Conservation (phyloP, 2,329 filamentous ascomycete genomes). For the Aspergillus sp. region DNA sequence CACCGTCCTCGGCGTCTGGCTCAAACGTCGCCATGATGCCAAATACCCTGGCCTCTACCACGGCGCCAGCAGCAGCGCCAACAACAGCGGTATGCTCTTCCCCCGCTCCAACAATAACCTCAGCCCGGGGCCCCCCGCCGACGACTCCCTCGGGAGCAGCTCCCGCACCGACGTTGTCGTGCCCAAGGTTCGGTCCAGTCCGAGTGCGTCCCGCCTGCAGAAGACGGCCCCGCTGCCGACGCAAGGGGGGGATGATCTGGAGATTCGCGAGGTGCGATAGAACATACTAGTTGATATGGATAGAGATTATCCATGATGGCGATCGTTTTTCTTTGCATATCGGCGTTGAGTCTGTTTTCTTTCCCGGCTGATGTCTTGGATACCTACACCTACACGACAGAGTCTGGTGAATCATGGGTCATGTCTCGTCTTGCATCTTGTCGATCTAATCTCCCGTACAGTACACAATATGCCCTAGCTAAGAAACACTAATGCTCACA, state of each 20-base stretch:
- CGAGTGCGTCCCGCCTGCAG: conserved; percentile 21
- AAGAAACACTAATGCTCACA: conserved; percentile 66
- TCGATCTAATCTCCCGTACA: conserved; percentile 19
- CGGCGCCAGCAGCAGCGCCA: conserved; percentile 21
- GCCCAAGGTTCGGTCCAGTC: conserved; percentile 12
- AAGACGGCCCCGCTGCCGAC: conserved; percentile 17
- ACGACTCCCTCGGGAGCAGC: conserved; percentile 27
- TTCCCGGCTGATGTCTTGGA: background rate
- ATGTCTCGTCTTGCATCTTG: conserved; percentile 15
- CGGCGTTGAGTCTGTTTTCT: background rate
- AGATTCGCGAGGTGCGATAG: conserved; percentile 26
- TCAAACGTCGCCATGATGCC: conserved; percentile 71
- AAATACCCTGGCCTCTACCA: conserved; percentile 46
- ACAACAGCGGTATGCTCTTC: conserved; percentile 22
- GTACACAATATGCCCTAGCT: too few species aligned
- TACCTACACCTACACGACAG: background rate
- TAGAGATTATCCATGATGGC: background rate
- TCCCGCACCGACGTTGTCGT: conserved; percentile 26
- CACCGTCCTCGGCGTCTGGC: conserved; percentile 66
- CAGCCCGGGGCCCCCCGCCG: conserved; percentile 8
- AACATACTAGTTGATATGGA: too few species aligned
- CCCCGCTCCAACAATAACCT: conserved; percentile 15
- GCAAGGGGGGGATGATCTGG: conserved; percentile 18
- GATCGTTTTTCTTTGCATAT: background rate
- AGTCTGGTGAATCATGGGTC: background rate